Conservation (phyloP, 805 yeast species). For the Wickerhamomyces sydowiorum region DNA sequence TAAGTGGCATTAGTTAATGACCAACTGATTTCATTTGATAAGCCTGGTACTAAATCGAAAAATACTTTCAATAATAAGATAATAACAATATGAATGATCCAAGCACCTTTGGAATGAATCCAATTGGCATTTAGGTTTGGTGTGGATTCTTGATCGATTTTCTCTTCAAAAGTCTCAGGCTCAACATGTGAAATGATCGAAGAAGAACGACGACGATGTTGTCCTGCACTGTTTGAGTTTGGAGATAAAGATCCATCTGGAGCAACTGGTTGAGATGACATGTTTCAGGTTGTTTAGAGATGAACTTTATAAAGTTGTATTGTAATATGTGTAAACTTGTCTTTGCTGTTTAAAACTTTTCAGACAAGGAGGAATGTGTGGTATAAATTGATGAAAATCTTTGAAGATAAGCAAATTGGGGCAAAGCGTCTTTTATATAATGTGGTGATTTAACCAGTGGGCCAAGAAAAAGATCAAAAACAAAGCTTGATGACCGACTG, state of each 20-base stretch:
- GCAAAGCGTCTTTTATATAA: too few relatives aligned
- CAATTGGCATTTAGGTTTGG: conserved; percentile 93
- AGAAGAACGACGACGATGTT: conserved; percentile 69
- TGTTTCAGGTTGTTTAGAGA: neutral
- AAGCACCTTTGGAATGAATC: conserved; percentile 95
- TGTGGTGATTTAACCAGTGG: too few relatives aligned
- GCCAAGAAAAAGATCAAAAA: too few relatives aligned
- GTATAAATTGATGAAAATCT: too few relatives aligned
- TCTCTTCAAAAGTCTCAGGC: conserved; percentile 88
- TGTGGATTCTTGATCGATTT: conserved; percentile 81
- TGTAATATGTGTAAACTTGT: too few relatives aligned
- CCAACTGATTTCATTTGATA: conserved; percentile 84
- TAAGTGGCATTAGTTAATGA: conserved; percentile 88
- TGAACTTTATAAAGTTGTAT: too few relatives aligned
- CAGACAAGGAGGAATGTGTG: too few relatives aligned
- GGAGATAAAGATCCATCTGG: conserved; percentile 12
- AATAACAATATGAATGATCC: conserved; percentile 88
- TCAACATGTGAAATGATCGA: conserved; percentile 87
- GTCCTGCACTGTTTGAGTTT: conserved; percentile 7
- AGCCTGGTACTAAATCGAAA: conserved; percentile 75
- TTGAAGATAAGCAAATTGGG: too few relatives aligned
- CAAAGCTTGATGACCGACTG: too few relatives aligned
- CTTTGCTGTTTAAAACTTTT: too few relatives aligned
- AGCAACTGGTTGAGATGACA: neutral
- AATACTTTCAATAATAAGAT: conserved; percentile 68